Percentiles rank a stretch among this genome's conserved stretches.
Evolutionary conservation across 768 basidiomycete species (phyloP).

Genomic region (Gelatoporia subvermispora): DNA sequence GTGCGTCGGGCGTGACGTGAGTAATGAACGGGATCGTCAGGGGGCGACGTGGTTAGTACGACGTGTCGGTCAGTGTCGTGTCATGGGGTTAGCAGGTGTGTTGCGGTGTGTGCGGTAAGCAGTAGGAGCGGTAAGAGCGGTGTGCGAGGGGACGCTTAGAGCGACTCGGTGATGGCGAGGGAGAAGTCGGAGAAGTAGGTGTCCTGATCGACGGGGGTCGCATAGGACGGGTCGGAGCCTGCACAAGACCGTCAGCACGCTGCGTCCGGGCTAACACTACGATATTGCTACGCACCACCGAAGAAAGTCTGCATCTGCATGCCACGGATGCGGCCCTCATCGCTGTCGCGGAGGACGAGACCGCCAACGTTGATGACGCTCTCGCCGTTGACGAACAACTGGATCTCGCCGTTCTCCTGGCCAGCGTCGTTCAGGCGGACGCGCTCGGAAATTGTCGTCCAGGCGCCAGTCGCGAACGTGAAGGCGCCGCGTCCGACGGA

Average conservation of each 20-base stretch:
- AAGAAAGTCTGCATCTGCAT: constrained; percentile 80
- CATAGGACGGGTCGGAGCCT: constrained; percentile 47
- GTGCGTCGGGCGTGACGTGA: no score
- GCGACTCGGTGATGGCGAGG: constrained; percentile 48
- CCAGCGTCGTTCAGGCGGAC: constrained; percentile 72
- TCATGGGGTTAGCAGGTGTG: background rate
- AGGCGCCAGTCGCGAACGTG: constrained; percentile 55
- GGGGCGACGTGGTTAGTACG: background rate
- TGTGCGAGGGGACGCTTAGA: constrained; percentile 22
- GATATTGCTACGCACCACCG: constrained; percentile 41
- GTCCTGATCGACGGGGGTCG: constrained; percentile 56
- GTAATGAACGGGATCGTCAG: background rate
- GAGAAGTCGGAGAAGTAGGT: constrained; percentile 70
- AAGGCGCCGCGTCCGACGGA: constrained; percentile 69
- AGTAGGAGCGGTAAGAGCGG: background rate
- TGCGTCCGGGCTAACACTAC: constrained; percentile 9
- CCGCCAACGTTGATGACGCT: constrained; percentile 56
- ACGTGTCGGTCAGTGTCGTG: background rate
- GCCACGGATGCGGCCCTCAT: constrained; percentile 52
- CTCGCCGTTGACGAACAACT: constrained; percentile 62
- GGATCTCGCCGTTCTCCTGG: constrained; percentile 63
- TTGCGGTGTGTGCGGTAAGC: no score
- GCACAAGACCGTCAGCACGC: constrained; percentile 4
- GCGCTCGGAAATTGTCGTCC: constrained; percentile 67
- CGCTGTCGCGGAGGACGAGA: constrained; percentile 47